A percentile compares a stretch with the other conserved stretches of the same genome.
phyloP scores from a whole-genome alignment of 305 asterid species.

The Fraxinus platypoda region DNA sequence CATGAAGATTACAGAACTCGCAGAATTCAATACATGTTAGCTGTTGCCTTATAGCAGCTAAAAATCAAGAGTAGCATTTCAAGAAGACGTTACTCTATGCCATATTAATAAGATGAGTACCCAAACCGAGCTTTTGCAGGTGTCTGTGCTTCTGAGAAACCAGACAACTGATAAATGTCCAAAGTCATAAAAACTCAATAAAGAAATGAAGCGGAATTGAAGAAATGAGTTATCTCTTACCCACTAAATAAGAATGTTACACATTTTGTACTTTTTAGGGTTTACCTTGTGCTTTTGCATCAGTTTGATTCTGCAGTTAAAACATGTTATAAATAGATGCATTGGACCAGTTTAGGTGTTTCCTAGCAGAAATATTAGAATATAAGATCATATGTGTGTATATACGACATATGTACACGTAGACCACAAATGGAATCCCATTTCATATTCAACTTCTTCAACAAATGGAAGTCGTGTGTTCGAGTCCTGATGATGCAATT shows the following conservation, averaged over 20 bases:
- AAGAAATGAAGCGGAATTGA: neutral
- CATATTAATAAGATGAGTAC: constrained; percentile 12
- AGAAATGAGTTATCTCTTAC: constrained; percentile 23
- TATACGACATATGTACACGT: neutral
- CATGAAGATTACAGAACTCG: neutral
- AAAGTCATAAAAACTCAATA: constrained; percentile 10
- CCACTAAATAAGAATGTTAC: constrained; percentile 26
- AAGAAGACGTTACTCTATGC: constrained; percentile 10
- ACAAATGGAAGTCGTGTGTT: no score
- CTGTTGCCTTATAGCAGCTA: constrained; percentile 24
- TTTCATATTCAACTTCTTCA: neutral
- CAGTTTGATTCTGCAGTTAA: constrained; percentile 39
- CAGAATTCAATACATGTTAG: constrained; percentile 9
- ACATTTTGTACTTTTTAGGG: constrained; percentile 47
- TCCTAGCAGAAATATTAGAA: neutral
- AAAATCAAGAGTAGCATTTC: constrained; percentile 22
- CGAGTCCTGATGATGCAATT: no score
- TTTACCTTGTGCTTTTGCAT: constrained; percentile 32
- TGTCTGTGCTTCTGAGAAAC: constrained; percentile 9
- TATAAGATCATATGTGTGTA: neutral
- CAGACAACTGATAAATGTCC: neutral
- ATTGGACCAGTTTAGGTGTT: neutral
- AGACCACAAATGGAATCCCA: neutral
- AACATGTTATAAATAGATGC: neutral
- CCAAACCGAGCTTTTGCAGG: constrained; percentile 1